Evolutionary conservation across 768 basidiomycete genomes (phyloP).

Genomic region (Suillus hirtellus): DNA sequence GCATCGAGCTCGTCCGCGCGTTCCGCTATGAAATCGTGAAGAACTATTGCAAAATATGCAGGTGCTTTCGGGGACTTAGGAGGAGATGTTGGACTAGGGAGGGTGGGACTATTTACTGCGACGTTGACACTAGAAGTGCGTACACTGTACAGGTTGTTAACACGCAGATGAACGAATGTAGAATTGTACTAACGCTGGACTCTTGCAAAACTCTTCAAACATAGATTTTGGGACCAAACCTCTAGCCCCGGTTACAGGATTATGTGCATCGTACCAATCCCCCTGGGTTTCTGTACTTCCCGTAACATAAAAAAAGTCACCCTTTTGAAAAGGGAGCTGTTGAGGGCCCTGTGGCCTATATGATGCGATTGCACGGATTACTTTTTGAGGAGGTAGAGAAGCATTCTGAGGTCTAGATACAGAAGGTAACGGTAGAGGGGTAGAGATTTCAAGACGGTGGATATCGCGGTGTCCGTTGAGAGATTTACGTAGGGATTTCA

Average conservation of each 20-base stretch:
- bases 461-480: conserved; percentile 66
- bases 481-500: conserved; percentile 86
- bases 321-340: conserved; percentile 87
- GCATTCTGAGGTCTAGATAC: conserved; percentile 71
- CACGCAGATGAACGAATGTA: conserved; percentile 12
- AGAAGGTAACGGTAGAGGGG: conserved; percentile 63
- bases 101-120: conserved; percentile 22
- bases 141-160: conserved; percentile 28
- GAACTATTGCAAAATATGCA: conserved; percentile 91
- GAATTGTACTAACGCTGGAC: conserved; percentile 50
- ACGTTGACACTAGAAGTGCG: conserved; percentile 41
- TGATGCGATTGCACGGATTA: conserved; percentile 78
- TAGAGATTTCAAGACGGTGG: conserved; percentile 64
- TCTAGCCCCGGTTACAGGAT: conserved; percentile 87
- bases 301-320: conserved; percentile 97
- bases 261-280: conserved; percentile 91
- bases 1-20: conserved; percentile 96
- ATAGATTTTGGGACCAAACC: conserved; percentile 84
- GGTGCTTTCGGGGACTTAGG: conserved; percentile 42
- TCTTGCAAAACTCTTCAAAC: conserved; percentile 92
- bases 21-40: conserved; percentile 96
- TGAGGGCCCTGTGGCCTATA: conserved; percentile 75
- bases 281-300: conserved; percentile 61
- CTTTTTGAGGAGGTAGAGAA: conserved; percentile 87
- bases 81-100: conserved; percentile 34